Base-by-base conservation (phyloP, 257 asterid species). In the Capsicum pubescens region DNA sequence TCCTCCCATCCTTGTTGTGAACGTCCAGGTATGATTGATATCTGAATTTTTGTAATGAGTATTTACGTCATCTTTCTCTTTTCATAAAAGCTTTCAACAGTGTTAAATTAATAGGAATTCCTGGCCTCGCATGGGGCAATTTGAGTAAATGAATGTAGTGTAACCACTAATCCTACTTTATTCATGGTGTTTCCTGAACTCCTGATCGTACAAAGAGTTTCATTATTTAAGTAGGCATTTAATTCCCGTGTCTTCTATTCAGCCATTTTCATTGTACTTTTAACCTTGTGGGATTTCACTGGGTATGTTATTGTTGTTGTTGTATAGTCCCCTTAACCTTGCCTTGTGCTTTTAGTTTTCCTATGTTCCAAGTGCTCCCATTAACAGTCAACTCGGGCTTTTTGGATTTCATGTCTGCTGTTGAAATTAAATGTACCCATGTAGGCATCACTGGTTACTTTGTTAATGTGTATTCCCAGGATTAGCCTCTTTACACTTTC, bases 1-100 rank as follows among this genome's bases (percentile, higher is more conserved):
- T 80, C 99, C 99, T 52, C 90, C 95, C 2, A 89, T 97, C 84
- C 99, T 97, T 36, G 97, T 97, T 77, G 98, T 97, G 86, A 97
- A 97, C 89, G 97, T 92, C 80, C 99, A 97, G 98, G 99, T 97
- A 87, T 35, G 35, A 52, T 77, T 77, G 46, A 7, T 77, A 54
- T 77, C 26, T 14, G 50, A 26, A 4, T 54, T 57, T 5, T 77
- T 32, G 14, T 4, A 54, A 54, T 54, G 82, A 77, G 50, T 32
- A 54, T 54, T 54, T 77, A 32, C 15, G 4, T 77, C 10, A 17
- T 76, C 59, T 74, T 77, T 76, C 54, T 54, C 64, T 76, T 26
- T 69, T 2, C 81, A 26, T 52, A 76, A 52, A 76, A 14, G 63
- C 60, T 76, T 76, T 52, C 61, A 76, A 26, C 39, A 10, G 15